Percentiles rank a stretch among this genome's conserved stretches.
phyloP scores from a whole-genome alignment of 305 asterid genomes.

The Fraxinus paxiana region DNA sequence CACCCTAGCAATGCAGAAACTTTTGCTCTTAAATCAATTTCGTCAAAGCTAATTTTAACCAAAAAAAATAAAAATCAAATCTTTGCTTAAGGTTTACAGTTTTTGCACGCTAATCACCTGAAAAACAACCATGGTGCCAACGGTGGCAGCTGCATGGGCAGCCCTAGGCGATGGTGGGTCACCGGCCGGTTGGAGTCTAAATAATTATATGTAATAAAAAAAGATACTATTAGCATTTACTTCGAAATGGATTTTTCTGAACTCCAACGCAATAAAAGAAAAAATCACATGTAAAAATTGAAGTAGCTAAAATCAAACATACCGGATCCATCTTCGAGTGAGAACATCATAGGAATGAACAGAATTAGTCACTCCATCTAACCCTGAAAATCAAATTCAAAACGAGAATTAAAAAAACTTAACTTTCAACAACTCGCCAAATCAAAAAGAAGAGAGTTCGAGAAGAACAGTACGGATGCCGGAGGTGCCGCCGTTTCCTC shows the following conservation, averaged over 20 bases:
- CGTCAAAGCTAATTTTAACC: not conserved
- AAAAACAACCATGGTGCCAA: slow-evolving; percentile 58
- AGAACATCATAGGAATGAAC: slow-evolving; percentile 86
- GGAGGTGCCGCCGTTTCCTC: slow-evolving; percentile 37
- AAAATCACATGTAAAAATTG: not conserved
- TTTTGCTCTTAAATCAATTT: slow-evolving; percentile 4
- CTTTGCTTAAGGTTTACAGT: not conserved
- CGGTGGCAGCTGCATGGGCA: slow-evolving; percentile 96
- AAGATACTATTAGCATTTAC: slow-evolving; percentile 20
- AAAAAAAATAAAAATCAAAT: not conserved
- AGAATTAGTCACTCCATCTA: slow-evolving; percentile 88
- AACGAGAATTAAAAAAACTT: not conserved
- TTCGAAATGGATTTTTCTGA: slow-evolving; percentile 19
- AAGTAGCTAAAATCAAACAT: slow-evolving; percentile 16
- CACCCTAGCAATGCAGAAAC: slow-evolving; percentile 37
- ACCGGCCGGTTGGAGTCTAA: slow-evolving; percentile 86
- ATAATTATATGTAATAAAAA: slow-evolving; percentile 11
- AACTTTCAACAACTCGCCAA: not conserved
- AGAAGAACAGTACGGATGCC: slow-evolving; percentile 31
- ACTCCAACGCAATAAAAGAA: slow-evolving; percentile 10
- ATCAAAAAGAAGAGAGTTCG: not conserved
- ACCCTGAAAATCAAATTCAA: slow-evolving; percentile 47
- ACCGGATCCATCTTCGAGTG: slow-evolving; percentile 93
- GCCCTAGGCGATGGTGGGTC: slow-evolving; percentile 99
- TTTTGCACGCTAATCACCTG: slow-evolving; percentile 34